Conservation (phyloP, 2,329 filamentous ascomycete species). For the Coniosporium tulheliwenetii region DNA sequence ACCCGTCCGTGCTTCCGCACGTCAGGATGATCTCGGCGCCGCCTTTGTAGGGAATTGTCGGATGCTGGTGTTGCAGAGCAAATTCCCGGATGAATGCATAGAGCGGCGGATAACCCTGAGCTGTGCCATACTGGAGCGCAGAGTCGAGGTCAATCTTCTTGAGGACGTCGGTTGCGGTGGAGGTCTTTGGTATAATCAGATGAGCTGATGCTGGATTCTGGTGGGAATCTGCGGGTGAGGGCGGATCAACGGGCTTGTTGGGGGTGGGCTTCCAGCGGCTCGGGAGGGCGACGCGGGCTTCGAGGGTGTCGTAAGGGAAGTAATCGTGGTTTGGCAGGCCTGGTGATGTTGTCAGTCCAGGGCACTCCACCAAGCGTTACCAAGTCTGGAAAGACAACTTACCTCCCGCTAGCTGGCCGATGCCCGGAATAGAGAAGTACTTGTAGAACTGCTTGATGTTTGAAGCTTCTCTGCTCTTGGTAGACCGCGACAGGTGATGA, state of each 20-base stretch:
- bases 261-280: slow-evolving; percentile 58
- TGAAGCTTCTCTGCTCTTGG: slow-evolving; percentile 48
- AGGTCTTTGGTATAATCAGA: slow-evolving; percentile 57
- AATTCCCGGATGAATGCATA: slow-evolving; percentile 68
- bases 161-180: slow-evolving; percentile 38
- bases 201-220: slow-evolving; percentile 26
- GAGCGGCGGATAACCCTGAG: slow-evolving; percentile 66
- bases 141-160: slow-evolving; percentile 67
- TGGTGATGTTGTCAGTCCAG: slow-evolving; percentile 18
- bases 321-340: slow-evolving; percentile 66
- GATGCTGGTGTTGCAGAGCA: slow-evolving; percentile 59
- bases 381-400: slow-evolving; percentile 3
- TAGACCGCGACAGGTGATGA: slow-evolving; percentile 60
- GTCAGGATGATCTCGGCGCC: slow-evolving; percentile 68
- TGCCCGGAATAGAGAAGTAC: slow-evolving; percentile 53
- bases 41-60: slow-evolving; percentile 60
- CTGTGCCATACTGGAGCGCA: slow-evolving; percentile 76
- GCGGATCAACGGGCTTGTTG: slow-evolving; percentile 39
- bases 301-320: slow-evolving; percentile 84
- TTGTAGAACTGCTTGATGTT: slow-evolving; percentile 73
- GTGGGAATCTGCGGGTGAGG: slow-evolving; percentile 20
- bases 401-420: slow-evolving; percentile 47
- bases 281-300: slow-evolving; percentile 62
- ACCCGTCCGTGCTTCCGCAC: slow-evolving; percentile 73
- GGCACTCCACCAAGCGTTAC: background rate